phyloP scores from a whole-genome alignment of 495 filamentous ascomycete genomes.

The Podospora didyma region DNA sequence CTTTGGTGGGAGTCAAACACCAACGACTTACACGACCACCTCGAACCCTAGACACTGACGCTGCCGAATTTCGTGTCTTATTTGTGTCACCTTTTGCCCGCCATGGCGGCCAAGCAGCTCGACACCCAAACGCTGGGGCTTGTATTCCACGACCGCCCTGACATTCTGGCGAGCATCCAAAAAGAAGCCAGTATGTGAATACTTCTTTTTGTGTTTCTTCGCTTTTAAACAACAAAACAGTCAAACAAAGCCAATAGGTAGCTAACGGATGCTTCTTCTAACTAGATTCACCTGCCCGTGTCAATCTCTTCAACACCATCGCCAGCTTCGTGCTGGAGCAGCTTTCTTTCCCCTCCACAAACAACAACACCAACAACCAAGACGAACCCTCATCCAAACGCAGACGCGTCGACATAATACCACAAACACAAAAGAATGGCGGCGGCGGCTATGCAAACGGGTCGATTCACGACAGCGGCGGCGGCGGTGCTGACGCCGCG shows the following conservation, averaged over 20 bases:
- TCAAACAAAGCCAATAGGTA: not conserved
- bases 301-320: slow-evolving; percentile 53
- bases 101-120: slow-evolving; percentile 39
- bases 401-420: slow-evolving; percentile 44
- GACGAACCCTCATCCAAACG: slow-evolving; percentile 44
- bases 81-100: not conserved
- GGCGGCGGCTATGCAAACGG: slow-evolving; percentile 1
- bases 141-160: slow-evolving; percentile 43
- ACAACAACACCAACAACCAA: slow-evolving; percentile 5
- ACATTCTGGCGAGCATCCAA: slow-evolving; percentile 40
- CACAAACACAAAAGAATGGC: slow-evolving; percentile 19
- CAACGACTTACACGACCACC: not conserved
- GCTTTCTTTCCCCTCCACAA: slow-evolving; percentile 16
- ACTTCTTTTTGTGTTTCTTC: not conserved
- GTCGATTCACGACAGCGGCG: slow-evolving; percentile 6
- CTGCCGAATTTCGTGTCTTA: not conserved
- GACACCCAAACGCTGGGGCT: slow-evolving; percentile 36
- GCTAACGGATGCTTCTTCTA: not conserved
- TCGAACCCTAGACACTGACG: not conserved
- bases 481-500: slow-evolving; percentile 25
- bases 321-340: slow-evolving; percentile 43
- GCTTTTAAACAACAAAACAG: not conserved
- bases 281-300: slow-evolving; percentile 38
- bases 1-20: not conserved
- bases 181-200: slow-evolving; percentile 39